Percentiles rank a stretch among this genome's conserved stretches.
phyloP scores from a whole-genome alignment of 164 flowering plant species.

The Umbellularia californica region DNA sequence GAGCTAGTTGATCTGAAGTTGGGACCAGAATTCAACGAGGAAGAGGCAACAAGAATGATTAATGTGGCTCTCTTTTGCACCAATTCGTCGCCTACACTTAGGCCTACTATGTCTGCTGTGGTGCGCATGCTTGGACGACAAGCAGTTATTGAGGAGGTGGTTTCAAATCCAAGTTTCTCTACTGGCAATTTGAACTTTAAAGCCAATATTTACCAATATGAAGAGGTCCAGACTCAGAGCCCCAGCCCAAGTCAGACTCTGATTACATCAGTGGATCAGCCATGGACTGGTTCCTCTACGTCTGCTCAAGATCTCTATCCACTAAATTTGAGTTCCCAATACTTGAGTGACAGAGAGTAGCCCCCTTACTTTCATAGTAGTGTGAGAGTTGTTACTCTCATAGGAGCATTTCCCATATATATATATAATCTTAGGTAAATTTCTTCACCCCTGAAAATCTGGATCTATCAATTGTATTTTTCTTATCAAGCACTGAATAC shows the following conservation, averaged over 20 bases:
- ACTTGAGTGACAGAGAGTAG: slow-evolving; percentile 10
- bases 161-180: slow-evolving; percentile 3
- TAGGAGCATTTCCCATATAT: no score
- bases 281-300: slow-evolving; percentile 27
- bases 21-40: slow-evolving; percentile 27
- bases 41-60: slow-evolving; percentile 35
- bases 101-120: slow-evolving; percentile 58
- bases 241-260: neutral
- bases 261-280: slow-evolving; percentile 19
- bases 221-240: slow-evolving; percentile 9
- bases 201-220: slow-evolving; percentile 7
- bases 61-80: slow-evolving; percentile 47
- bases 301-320: slow-evolving; percentile 43
- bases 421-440: no score
- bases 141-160: slow-evolving; percentile 11
- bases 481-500: neutral
- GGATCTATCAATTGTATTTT: neutral
- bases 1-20: slow-evolving; percentile 45
- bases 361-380: no score
- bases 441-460: neutral
- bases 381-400: no score
- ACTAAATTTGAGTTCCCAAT: slow-evolving; percentile 21
- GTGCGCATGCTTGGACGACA: slow-evolving; percentile 59
- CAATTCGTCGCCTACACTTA: slow-evolving; percentile 24
- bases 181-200: slow-evolving; percentile 8